Percentiles rank a stretch among this genome's conserved stretches.
Evolutionary conservation across 129 eudicot genomes (phyloP).

Genomic region (Flaveria robusta): DNA sequence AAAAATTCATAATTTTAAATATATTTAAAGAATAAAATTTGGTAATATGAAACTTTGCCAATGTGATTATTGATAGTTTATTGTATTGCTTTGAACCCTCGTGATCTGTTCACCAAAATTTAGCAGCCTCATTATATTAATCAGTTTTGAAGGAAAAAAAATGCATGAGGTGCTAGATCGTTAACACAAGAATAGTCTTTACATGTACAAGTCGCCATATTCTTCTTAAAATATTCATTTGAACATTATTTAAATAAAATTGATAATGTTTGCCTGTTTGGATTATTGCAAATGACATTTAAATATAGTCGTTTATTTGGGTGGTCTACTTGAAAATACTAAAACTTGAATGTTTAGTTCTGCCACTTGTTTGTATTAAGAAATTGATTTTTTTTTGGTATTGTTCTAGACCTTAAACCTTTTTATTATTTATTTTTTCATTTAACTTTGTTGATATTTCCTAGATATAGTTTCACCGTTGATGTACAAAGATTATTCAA

Average conservation of each 20-base stretch:
- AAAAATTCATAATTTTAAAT: too few relatives aligned
- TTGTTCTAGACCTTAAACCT: too few relatives aligned
- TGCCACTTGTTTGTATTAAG: background rate
- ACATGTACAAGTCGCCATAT: background rate
- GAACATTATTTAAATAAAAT: background rate
- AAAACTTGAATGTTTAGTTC: background rate
- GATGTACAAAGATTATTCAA: too few relatives aligned
- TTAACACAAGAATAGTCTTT: background rate
- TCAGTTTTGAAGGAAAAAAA: background rate
- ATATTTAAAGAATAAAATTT: too few relatives aligned
- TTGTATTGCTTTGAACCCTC: background rate
- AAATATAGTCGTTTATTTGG: background rate
- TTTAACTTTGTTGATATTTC: too few relatives aligned
- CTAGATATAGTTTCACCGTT: too few relatives aligned
- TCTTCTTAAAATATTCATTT: background rate
- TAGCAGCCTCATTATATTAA: background rate
- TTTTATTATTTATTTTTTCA: too few relatives aligned
- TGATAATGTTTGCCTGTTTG: background rate
- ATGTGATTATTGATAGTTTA: too few relatives aligned
- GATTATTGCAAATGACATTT: background rate
- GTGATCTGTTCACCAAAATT: too few relatives aligned
- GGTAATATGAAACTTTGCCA: too few relatives aligned
- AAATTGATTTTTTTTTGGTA: too few relatives aligned
- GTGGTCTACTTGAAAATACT: background rate
- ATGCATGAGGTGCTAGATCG: background rate